Evolutionary conservation across 2,329 filamentous ascomycete species (phyloP).

Genomic region (Exophiala bonariae): DNA sequence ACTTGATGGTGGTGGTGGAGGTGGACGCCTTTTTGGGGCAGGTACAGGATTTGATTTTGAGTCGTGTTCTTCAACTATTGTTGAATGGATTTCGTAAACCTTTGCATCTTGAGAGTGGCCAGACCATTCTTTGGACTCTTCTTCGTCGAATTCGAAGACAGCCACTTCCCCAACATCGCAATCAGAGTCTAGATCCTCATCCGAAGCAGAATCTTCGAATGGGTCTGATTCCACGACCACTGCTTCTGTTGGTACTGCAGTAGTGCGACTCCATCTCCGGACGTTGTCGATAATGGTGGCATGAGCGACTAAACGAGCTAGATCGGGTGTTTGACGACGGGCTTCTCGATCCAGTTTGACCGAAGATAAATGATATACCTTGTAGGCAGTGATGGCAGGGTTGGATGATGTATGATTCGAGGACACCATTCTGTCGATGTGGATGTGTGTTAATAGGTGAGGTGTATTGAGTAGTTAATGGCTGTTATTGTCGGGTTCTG

Average conservation of each 20-base stretch:
- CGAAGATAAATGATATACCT: conserved; percentile 22
- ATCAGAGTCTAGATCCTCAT: conserved; percentile 11
- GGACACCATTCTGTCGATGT: too few relatives aligned
- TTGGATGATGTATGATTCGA: conserved; percentile 1
- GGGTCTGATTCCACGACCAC: conserved; percentile 21
- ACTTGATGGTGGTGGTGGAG: conserved; percentile 6
- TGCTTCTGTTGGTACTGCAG: conserved; percentile 17
- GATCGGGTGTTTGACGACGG: conserved; percentile 21
- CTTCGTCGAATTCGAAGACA: conserved; percentile 20
- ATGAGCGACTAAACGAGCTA: conserved; percentile 19
- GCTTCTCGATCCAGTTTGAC: conserved; percentile 22
- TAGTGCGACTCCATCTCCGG: conserved; percentile 21
- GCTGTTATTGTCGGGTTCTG: too few relatives aligned
- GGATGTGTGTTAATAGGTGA: too few relatives aligned
- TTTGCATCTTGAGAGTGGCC: conserved; percentile 5
- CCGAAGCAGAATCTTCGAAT: conserved; percentile 17
- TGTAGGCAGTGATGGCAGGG: conserved; percentile 23
- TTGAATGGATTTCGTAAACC: conserved; percentile 5
- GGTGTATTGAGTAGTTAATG: too few relatives aligned
- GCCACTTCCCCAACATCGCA: conserved; percentile 12
- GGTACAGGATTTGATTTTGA: conserved; percentile 2
- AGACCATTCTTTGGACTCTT: conserved; percentile 10
- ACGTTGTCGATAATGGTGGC: conserved; percentile 23
- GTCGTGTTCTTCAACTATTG: conserved; percentile 5
- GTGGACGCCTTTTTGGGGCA: conserved; percentile 12